Percentiles rank a stretch among this genome's conserved stretches.
Conservation (phyloP, 495 filamentous ascomycete genomes). For the Aspergillus taichungensis region DNA sequence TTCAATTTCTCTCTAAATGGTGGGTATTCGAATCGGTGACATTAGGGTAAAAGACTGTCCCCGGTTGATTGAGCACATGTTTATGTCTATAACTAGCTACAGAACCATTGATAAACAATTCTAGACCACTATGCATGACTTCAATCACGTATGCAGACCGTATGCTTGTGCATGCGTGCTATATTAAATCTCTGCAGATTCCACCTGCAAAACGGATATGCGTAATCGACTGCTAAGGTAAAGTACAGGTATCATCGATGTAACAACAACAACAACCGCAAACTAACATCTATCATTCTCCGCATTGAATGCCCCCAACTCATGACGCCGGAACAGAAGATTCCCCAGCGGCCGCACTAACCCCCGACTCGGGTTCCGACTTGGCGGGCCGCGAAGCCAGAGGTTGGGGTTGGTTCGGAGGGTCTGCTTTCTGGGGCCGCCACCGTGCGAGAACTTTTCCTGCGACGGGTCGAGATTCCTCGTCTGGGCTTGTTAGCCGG, state of each 20-base stretch:
- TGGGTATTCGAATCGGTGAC: background rate
- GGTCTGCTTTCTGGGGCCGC: slow-evolving; percentile 24
- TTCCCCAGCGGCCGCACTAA: too few species aligned
- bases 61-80: background rate
- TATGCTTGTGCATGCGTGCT: too few species aligned
- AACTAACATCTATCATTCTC: too few species aligned
- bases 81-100: background rate
- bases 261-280: too few species aligned
- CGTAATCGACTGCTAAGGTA: too few species aligned
- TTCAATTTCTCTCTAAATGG: background rate
- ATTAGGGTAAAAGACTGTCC: slow-evolving; percentile 2
- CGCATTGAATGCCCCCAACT: too few species aligned
- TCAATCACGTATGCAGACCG: too few species aligned
- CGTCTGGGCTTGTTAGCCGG: slow-evolving; percentile 23
- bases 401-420: slow-evolving; percentile 4
- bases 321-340: too few species aligned
- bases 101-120: slow-evolving; percentile 1
- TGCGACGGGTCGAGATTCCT: slow-evolving; percentile 38
- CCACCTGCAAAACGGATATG: too few species aligned
- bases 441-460: slow-evolving; percentile 36
- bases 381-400: slow-evolving; percentile 8
- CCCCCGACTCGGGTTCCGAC: background rate
- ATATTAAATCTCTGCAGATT: too few species aligned
- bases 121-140: background rate
- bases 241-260: too few species aligned